Conservation (phyloP, 2,329 filamentous ascomycete species). For the Nigrospora sphaerica region DNA sequence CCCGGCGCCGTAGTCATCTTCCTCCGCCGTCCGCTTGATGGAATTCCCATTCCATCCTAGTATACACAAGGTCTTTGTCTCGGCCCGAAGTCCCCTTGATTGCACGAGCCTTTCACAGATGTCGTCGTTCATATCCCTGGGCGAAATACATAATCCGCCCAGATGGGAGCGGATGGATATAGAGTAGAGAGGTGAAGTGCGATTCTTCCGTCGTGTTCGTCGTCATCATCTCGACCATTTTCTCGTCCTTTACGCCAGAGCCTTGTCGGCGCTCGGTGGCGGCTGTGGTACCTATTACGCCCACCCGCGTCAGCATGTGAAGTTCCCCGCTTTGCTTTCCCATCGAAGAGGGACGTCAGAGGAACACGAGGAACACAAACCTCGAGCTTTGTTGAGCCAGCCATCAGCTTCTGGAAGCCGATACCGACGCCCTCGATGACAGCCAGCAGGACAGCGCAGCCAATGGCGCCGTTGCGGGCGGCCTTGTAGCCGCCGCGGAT, state of each 20-base stretch:
- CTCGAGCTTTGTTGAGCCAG: conserved; percentile 79
- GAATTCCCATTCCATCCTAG: no score
- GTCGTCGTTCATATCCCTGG: background rate
- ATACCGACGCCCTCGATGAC: conserved; percentile 98
- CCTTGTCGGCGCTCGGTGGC: conserved; percentile 22
- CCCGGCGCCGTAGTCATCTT: no score
- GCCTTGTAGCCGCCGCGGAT: conserved; percentile 88
- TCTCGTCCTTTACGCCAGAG: conserved; percentile 18
- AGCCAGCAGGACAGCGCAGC: conserved; percentile 86
- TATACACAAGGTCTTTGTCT: no score
- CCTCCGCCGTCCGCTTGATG: no score
- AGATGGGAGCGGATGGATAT: conserved; percentile 5
- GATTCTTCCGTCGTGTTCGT: conserved; percentile 6
- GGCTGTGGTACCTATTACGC: conserved; percentile 19
- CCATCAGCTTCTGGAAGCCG: conserved; percentile 90
- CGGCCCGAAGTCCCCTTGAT: no score
- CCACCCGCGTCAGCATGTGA: no score
- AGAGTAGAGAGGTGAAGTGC: conserved; percentile 18
- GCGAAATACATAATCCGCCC: conserved; percentile 18
- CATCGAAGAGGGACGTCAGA: no score
- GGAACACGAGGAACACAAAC: conserved; percentile 32
- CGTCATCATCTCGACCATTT: background rate
- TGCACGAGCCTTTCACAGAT: no score
- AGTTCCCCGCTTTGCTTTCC: no score
- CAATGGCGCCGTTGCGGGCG: conserved; percentile 91